These are phyloP conservation scores for Lathyrus tuberosus DNA, from an alignment of 306 rosid species.

Conservation along the genomic window DNA sequence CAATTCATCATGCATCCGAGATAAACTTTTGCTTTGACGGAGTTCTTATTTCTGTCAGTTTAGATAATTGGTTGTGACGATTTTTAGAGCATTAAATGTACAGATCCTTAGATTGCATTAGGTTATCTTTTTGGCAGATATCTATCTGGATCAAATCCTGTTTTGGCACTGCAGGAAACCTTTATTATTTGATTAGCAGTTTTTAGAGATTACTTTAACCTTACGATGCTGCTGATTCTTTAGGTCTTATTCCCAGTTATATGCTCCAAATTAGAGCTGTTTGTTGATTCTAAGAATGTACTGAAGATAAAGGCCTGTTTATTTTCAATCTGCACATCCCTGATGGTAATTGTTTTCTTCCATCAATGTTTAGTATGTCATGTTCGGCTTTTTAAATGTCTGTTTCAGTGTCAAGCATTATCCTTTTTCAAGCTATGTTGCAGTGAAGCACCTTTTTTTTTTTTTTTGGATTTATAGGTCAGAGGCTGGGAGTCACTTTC, in stretches of 20 bases:
- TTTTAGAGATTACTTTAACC: slow-evolving; percentile 36
- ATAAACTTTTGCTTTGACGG: slow-evolving; percentile 4
- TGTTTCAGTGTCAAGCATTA: slow-evolving; percentile 35
- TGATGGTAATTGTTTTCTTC: slow-evolving; percentile 58
- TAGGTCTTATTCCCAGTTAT: slow-evolving; percentile 75
- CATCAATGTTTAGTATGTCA: slow-evolving; percentile 22
- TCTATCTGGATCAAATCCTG: slow-evolving; percentile 23
- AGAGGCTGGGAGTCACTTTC: slow-evolving; percentile 66
- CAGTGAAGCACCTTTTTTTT: slow-evolving; percentile 21
- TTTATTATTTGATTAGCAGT: slow-evolving; percentile 20
- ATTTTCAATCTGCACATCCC: slow-evolving; percentile 83
- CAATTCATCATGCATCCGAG: slow-evolving; percentile 1
- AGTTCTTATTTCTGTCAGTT: slow-evolving; percentile 26
- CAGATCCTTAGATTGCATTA: slow-evolving; percentile 3
- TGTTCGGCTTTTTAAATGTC: slow-evolving; percentile 27
- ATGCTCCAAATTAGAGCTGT: slow-evolving; percentile 57
- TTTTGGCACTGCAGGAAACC: slow-evolving; percentile 32
- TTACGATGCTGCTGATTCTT: slow-evolving; percentile 24
- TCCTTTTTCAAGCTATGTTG: slow-evolving; percentile 27
- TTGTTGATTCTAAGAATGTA: slow-evolving; percentile 51
- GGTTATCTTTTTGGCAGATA: slow-evolving; percentile 11
- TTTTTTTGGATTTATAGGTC: slow-evolving; percentile 53
- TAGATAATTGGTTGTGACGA: slow-evolving; percentile 22
- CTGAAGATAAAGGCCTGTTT: slow-evolving; percentile 71
- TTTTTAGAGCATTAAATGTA: slow-evolving; percentile 6